Evolutionary conservation across 306 rosid species (phyloP).

Genomic region (Echinosophora koreensis): DNA sequence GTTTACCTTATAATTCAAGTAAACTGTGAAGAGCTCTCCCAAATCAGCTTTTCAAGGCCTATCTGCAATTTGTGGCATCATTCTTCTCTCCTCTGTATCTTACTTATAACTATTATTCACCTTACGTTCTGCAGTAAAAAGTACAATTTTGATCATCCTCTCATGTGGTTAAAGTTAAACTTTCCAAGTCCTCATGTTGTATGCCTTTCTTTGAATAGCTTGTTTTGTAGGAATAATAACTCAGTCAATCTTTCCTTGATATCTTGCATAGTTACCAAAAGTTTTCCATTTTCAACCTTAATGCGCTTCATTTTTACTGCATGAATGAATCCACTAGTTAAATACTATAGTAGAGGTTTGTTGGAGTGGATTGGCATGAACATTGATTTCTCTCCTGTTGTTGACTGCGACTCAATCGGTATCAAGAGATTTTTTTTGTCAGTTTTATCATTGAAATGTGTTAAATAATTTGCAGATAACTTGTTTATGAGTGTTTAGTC

Average conservation of each 20-base stretch:
- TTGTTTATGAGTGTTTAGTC: not conserved
- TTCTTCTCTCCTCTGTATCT: slow-evolving; percentile 24
- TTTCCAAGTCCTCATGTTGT: not conserved
- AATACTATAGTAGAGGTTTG: not conserved
- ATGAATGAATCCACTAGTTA: not conserved
- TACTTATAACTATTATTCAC: not conserved
- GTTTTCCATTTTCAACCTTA: too few species aligned
- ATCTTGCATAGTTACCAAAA: too few species aligned
- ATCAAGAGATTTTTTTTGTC: slow-evolving; percentile 12
- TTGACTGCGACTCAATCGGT: not conserved
- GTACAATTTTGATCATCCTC: not conserved
- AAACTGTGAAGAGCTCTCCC: slow-evolving; percentile 26
- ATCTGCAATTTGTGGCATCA: slow-evolving; percentile 33
- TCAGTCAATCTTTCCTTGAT: not conserved
- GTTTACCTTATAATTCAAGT: slow-evolving; percentile 29
- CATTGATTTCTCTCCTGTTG: too few species aligned
- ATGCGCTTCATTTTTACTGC: not conserved
- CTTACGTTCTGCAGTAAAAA: not conserved
- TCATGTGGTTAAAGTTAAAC: slow-evolving; percentile 1
- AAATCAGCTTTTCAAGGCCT: slow-evolving; percentile 32
- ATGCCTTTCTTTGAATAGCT: not conserved
- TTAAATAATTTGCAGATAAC: not conserved
- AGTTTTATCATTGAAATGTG: slow-evolving; percentile 15
- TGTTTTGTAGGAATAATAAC: slow-evolving; percentile 4
- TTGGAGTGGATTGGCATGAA: not conserved